Conservation (phyloP, 306 rosid genomes). For the Biancaea sappan region DNA sequence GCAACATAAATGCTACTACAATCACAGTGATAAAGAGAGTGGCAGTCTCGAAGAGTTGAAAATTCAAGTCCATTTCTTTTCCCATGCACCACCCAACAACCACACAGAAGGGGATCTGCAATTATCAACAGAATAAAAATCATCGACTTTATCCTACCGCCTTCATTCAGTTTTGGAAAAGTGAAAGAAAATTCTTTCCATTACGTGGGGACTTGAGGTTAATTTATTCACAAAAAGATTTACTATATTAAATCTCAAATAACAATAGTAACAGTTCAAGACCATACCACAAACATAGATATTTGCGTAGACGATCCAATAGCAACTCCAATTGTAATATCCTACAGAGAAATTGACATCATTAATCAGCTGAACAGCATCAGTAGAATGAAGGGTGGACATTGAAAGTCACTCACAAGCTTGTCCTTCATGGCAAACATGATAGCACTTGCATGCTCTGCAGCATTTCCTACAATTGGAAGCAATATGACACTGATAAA, state of each 20-base stretch:
- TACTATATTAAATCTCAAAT: slow-evolving; percentile 10
- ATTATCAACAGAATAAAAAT: slow-evolving; percentile 38
- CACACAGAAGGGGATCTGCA: slow-evolving; percentile 85
- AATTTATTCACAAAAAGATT: background rate
- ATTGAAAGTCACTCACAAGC: slow-evolving; percentile 72
- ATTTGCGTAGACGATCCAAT: slow-evolving; percentile 91
- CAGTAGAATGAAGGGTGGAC: slow-evolving; percentile 1
- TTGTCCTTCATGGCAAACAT: slow-evolving; percentile 96
- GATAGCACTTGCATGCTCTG: slow-evolving; percentile 85
- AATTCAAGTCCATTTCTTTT: slow-evolving; percentile 84
- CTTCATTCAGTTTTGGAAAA: background rate
- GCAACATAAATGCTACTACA: slow-evolving; percentile 94
- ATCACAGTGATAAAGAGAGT: slow-evolving; percentile 87
- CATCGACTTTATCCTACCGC: slow-evolving; percentile 9
- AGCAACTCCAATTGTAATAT: slow-evolving; percentile 93
- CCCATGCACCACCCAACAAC: slow-evolving; percentile 98
- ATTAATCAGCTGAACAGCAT: slow-evolving; percentile 35
- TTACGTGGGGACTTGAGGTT: slow-evolving; percentile 4
- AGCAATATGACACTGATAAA: slow-evolving; percentile 89
- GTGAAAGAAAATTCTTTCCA: slow-evolving; percentile 7
- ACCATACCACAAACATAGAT: slow-evolving; percentile 90
- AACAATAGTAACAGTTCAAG: slow-evolving; percentile 34
- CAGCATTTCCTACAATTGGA: slow-evolving; percentile 78
- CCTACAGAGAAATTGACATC: slow-evolving; percentile 52
- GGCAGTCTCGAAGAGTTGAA: slow-evolving; percentile 93